Base-by-base conservation (phyloP, 108 stramenopile genomes). In the Epithemia pelagica region DNA sequence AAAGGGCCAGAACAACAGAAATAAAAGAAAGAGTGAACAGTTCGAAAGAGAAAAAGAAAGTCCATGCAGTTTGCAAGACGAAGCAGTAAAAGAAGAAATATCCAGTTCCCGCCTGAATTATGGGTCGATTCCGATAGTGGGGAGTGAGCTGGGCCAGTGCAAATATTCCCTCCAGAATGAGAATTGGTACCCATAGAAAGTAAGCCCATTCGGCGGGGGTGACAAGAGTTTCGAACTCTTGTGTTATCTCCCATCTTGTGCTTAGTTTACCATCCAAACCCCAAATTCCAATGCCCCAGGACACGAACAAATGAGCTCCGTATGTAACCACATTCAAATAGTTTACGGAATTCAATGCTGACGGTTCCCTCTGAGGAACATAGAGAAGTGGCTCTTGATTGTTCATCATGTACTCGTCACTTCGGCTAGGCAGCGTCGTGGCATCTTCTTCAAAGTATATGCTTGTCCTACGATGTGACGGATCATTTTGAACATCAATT, bases 61-160 rank as follows among this genome's bases (percentile, higher is more conserved):
- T 84, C 80, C 80, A 81, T 26, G 74, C 70, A 19, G 73, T 81
- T 60, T 81, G 80, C 0, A 81, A 52, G 2, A 84, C 32, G 58
- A 80, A 81, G 24, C 75, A 70, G 54, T 78, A 79, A 56, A 84
- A 79, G 69, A 81, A 84, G 63, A 73, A 84, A 54, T 62, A 76
- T 1, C 67, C 67, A 21, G 72, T 73, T 32, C 79, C 83, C 52
- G 75, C 59, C 59, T 76, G 77, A 59, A 85, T 78, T 54, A 82
- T 70, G 22, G 76, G 73, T 67, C 84, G 63, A 25, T 72, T 65
- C 26, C 84, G 66, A 59, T 73, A 82, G 7, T 73, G 21, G 2
- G 80, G 84, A 52, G 77, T 53, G 23, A 85, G 73, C 51, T 85
- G 84, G 0, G 74, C 78, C 28, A 70, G 62, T 19, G 72, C 77